Evolutionary conservation across 176 grass and related monocot genomes (phyloP), one percentile per base, ranked within the genome.

Genomic region (Cocos nucifera): DNA sequence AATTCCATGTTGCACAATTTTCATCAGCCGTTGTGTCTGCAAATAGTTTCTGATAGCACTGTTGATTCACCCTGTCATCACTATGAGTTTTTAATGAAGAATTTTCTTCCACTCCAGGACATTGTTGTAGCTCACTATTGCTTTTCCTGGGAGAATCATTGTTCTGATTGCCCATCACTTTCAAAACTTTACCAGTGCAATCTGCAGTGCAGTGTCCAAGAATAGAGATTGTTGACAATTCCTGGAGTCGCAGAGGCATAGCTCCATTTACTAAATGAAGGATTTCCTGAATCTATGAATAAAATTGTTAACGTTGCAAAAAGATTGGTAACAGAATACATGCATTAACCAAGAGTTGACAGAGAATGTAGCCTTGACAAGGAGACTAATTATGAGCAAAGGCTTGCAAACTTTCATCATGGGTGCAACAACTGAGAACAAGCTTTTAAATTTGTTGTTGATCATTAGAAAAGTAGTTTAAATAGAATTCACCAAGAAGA

Each of bases 171-270:
- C 27, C 55, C 29, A 60, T 59, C 49, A 56, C 20, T 66, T 78
- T 58, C 28, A 60, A 66, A 61, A 67, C 66, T 69, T 53, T 51
- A 58, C 51, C 51, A 63, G 70, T 18, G 51, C 10, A 56, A 73
- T 82, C 62, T 19, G 56, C 12, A 30, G 49, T 21, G 70, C 75
- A 88, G 62, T 77, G 76, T 54, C 92, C 92, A 26, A 97, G 73
- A 59, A 88, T 58, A 49, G 70, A 80, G 69, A 85, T 85, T 57
- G 63, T 5, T 53, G 87, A 68, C 61, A 59, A 78, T 49, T 80
- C 78, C 53, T 83, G 80, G 16, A 97, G 66, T 58, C 52, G 48
- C 35, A 60, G 19, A 16, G 92, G 87, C 78, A 97, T 82, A 57
- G 58, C 80, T 78, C 65, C 66, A 80, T 91, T 75, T 58, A 75